Percentiles rank a stretch among this genome's conserved stretches.
Evolutionary conservation across 2,329 filamentous ascomycete genomes (phyloP).

Genomic region (Chalara sp.): DNA sequence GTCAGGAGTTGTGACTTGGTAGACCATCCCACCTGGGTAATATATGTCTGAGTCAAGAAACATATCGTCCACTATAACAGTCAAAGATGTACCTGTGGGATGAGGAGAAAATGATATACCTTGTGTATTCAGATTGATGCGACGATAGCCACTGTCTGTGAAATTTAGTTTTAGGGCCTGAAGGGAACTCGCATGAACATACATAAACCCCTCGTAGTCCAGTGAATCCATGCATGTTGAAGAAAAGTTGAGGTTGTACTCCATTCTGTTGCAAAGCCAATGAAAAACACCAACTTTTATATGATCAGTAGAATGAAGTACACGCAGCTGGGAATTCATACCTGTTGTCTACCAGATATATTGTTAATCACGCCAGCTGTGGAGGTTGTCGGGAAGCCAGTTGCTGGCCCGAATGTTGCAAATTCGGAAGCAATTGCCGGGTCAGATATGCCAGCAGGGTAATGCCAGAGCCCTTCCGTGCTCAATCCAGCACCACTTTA

Average conservation of each 20-base stretch:
- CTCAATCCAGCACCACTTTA: conserved; percentile 34
- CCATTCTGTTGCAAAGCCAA: conserved; percentile 35
- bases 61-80: conserved; percentile 49
- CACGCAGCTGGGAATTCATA: not conserved
- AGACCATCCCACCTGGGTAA: conserved; percentile 37
- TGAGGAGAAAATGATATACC: conserved; percentile 6
- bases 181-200: conserved; percentile 25
- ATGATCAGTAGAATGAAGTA: not conserved
- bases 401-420: conserved; percentile 39
- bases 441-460: conserved; percentile 48
- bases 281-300: conserved; percentile 48
- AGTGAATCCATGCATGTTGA: conserved; percentile 56
- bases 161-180: conserved; percentile 18
- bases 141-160: conserved; percentile 21
- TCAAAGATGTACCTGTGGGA: conserved; percentile 1
- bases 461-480: conserved; percentile 49
- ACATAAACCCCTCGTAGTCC: conserved; percentile 52
- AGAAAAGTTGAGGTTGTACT: conserved; percentile 45
- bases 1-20: conserved; percentile 41
- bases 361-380: conserved; percentile 54
- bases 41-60: conserved; percentile 47
- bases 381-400: conserved; percentile 31
- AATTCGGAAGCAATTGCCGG: conserved; percentile 46
- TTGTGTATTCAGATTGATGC: conserved; percentile 20
- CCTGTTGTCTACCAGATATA: conserved; percentile 47